Conservation (phyloP, 176 grass and related monocot genomes). For the Alloteropsis semialata region DNA sequence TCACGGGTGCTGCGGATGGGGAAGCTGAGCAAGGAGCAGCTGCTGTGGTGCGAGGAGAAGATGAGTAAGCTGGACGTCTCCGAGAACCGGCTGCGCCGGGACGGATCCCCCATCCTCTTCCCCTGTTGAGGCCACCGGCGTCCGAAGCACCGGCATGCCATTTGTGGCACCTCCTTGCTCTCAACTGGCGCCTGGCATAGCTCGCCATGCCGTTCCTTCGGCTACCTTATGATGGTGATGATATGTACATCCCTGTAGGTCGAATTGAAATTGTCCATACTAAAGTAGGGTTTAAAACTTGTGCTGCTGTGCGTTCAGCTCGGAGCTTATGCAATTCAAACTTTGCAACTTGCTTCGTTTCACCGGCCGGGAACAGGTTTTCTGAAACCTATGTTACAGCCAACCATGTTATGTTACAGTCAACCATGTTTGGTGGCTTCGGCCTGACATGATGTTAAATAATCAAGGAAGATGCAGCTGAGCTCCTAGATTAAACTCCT, state of each 20-base stretch:
- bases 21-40: constrained; percentile 85
- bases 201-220: neutral
- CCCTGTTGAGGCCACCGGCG: constrained; percentile 49
- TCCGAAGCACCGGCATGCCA: neutral
- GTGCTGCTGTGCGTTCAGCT: constrained; percentile 8
- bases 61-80: constrained; percentile 97
- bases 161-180: neutral
- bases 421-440: neutral
- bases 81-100: constrained; percentile 62
- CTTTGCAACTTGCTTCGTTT: neutral
- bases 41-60: constrained; percentile 99
- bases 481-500: neutral
- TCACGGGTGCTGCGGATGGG: constrained; percentile 79
- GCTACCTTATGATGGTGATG: neutral
- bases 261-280: constrained; percentile 28
- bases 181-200: neutral
- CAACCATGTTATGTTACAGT: neutral
- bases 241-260: constrained; percentile 49
- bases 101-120: constrained; percentile 79
- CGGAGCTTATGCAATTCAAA: neutral
- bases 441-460: neutral
- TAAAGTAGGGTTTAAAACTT: constrained; percentile 21
- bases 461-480: neutral
- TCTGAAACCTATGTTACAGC: neutral
- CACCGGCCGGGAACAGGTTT: neutral